Base-by-base conservation (phyloP, 306 rosid genomes). In the Acacia acuminata region DNA sequence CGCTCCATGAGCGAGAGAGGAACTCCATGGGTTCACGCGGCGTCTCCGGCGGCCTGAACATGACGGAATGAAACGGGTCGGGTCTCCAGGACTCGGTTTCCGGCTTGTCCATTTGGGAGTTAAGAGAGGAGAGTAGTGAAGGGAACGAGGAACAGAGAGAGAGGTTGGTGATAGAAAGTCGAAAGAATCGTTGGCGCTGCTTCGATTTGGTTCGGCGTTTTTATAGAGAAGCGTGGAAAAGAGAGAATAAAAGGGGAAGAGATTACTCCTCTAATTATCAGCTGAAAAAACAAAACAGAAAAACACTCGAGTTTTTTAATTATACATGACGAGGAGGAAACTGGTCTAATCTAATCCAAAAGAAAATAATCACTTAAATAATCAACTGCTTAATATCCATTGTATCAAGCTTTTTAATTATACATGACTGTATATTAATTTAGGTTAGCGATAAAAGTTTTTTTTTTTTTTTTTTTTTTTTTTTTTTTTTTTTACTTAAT, bases 1-100 rank as follows among this genome's bases (percentile, higher is more conserved):
- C 84, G 75, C 98, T 90, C 98, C 98, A 95, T 2, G 98, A 95
- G 32, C 98, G 97, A 0, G 97, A 95, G 56, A 93, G 96, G 30
- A 89, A 95, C 89, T 95, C 98, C 94, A 93, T 93, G 60, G 99
- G 92, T 83, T 90, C 97, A 0, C 83, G 86, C 1, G 97, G 97
- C 5, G 97, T 86, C 82, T 90, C 96, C 71, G 98, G 93, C 1
- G 92, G 96, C 45, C 88, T 80, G 82, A 84, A 90, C 32, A 90
- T 20, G 63, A 81, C 30, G 8, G 83, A 0, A 8, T 82, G 91
- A 30, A 85, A 78, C 3, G 87, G 87, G 85, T 92, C 92, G 51
- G 86, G 84, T 79, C 89, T 73, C 90, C 92, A 91, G 2, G 83
- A 83, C 56, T 86, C 88, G 10, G 91, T 22, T 27, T 69, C 84